These are phyloP conservation scores for Geoglossum cookeanum DNA, from an alignment of 2,329 filamentous ascomycete species.

Conservation along the genomic window DNA sequence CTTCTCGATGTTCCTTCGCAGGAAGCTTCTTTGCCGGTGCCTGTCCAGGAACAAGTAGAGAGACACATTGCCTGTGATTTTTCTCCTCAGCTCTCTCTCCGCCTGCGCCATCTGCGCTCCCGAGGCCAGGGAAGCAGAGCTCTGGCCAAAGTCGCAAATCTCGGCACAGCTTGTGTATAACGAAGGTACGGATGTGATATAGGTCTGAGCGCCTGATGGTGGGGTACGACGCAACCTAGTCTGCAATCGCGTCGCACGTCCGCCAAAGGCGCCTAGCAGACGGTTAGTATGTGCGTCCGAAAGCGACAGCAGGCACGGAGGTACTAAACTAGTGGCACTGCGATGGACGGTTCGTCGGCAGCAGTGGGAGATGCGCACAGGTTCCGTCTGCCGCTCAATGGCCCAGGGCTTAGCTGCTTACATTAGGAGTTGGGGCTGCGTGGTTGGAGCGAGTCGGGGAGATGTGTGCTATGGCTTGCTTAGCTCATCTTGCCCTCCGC, in stretches of 20 bases:
- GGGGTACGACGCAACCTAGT: neutral
- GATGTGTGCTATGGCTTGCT: neutral
- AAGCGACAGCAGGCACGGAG: neutral
- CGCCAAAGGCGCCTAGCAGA: neutral
- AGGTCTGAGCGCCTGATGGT: neutral
- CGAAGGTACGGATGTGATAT: neutral
- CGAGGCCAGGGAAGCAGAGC: too few relatives aligned
- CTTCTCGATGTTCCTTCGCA: constrained; percentile 1
- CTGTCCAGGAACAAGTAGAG: constrained; percentile 1
- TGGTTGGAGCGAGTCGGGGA: neutral
- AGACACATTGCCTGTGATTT: constrained; percentile 1
- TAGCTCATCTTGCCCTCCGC: neutral
- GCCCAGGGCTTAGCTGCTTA: neutral
- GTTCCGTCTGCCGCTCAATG: neutral
- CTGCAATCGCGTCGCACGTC: neutral
- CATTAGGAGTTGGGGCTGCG: neutral
- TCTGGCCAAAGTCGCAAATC: neutral
- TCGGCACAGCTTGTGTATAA: neutral
- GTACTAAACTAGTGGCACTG: neutral
- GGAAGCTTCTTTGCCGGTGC: neutral
- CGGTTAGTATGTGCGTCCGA: neutral
- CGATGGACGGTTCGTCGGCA: neutral
- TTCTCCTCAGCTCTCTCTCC: constrained; percentile 1
- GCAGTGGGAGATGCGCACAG: neutral
- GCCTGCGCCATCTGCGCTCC: neutral